These are phyloP conservation scores for Sinapis alba DNA, from an alignment of 441 rosid species.

Conservation along the genomic window DNA sequence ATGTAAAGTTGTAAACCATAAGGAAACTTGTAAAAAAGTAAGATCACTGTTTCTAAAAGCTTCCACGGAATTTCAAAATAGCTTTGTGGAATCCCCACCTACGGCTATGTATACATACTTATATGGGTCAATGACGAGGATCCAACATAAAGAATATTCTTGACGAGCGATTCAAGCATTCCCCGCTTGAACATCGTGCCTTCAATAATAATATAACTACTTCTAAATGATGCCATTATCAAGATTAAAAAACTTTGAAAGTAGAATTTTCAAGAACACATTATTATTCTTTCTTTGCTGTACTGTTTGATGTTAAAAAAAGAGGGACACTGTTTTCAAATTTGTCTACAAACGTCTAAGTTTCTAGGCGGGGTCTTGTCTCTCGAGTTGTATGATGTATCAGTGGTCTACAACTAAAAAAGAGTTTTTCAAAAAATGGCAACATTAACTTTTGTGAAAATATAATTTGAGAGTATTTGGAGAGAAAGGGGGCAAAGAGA, in stretches of 20 bases:
- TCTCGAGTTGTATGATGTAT: neutral
- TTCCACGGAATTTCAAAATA: neutral
- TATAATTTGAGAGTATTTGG: conserved; percentile 32
- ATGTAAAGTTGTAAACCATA: neutral
- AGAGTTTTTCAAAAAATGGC: neutral
- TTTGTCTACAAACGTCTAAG: conserved; percentile 24
- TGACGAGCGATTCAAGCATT: conserved; percentile 11
- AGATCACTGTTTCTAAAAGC: conserved; percentile 7
- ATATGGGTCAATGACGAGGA: conserved; percentile 8
- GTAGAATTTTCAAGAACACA: neutral
- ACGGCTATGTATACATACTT: neutral
- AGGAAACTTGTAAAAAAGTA: neutral
- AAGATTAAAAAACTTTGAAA: neutral
- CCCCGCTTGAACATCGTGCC: neutral
- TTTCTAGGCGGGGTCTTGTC: conserved; percentile 33
- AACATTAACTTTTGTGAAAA: conserved; percentile 15
- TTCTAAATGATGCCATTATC: neutral
- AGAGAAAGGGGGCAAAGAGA: conserved; percentile 32
- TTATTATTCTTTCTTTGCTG: neutral
- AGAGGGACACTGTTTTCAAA: conserved; percentile 24
- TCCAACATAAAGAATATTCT: conserved; percentile 15
- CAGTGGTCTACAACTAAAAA: conserved; percentile 8
- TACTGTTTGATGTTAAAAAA: conserved; percentile 6
- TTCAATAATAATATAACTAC: neutral
- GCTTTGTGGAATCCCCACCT: neutral